Base-by-base conservation (phyloP, 192 early-diverging fungal genomes). In the Ambispora gerdemannii region DNA sequence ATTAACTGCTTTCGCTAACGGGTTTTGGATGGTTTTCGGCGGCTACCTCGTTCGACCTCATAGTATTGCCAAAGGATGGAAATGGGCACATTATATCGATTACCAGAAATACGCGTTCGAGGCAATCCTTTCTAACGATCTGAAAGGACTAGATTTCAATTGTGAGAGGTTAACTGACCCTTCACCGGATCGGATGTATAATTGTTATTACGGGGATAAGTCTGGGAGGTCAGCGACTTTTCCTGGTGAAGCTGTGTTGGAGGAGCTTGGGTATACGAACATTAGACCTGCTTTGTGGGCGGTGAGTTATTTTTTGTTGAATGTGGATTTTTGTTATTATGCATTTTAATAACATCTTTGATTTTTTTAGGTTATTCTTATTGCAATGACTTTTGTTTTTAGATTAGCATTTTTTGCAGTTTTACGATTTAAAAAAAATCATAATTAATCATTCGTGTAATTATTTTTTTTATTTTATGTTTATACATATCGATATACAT, bases 61-160 rank as follows among this genome's bases (percentile, higher is more conserved):
- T 13, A 27, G 11, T 24, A 13, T 58, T 58, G 19, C 55, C 0
- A 20, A 10, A 11, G 55, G 19, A 13, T 58, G 55, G 55, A 58
- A 58, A 58, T 58, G 55, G 55, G 55, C 55, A 13, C 13, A 58
- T 4, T 58, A 58, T 58, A 58, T 58, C 28, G 24, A 58, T 58
- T 58, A 58, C 24, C 55, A 58, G 24, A 58, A 58, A 58, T 58
- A 58, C 24, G 55, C 55, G 13, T 58, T 58, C 28, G 55, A 58
- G 28, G 55, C 55, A 20, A 58, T 58, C 2, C 13, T 58, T 24
- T 22, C 11, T 13, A 58, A 4, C 24, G 55, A 58, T 24, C 28
- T 58, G 11, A 30, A 27, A 11, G 55, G 55, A 13, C 24, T 58
- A 24, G 24, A 13, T 0, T 58, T 58, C 55, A 58, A 58, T 0